Evolutionary conservation across 108 stramenopile species (phyloP).

Genomic region (Conticribra weissflogii): DNA sequence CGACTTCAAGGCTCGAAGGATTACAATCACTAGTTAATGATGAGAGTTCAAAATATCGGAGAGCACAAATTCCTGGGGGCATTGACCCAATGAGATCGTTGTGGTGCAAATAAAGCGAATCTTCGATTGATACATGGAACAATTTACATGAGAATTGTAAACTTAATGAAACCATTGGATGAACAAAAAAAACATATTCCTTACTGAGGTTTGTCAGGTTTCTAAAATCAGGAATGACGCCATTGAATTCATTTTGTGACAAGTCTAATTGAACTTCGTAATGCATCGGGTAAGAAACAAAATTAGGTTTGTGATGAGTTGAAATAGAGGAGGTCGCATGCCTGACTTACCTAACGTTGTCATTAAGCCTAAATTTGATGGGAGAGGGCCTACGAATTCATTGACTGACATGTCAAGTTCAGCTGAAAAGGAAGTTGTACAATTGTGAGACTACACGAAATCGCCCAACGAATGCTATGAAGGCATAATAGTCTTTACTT

Average conservation of each 20-base stretch:
- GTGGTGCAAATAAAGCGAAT: slow-evolving; percentile 53
- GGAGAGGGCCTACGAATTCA: slow-evolving; percentile 23
- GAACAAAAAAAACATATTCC: neutral
- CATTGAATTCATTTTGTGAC: slow-evolving; percentile 53
- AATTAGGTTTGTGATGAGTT: no score
- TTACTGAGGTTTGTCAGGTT: slow-evolving; percentile 26
- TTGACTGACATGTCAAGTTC: slow-evolving; percentile 29
- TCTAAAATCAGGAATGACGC: slow-evolving; percentile 53
- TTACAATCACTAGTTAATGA: slow-evolving; percentile 27
- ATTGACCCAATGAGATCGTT: slow-evolving; percentile 60
- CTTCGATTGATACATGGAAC: no score
- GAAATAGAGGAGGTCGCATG: no score
- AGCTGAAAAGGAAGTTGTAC: neutral
- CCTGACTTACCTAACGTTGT: neutral
- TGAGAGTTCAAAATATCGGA: slow-evolving; percentile 11
- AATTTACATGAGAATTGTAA: no score
- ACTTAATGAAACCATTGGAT: no score
- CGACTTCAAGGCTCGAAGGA: neutral
- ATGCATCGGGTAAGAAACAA: neutral
- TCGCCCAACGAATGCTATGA: neutral
- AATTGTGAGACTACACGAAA: neutral
- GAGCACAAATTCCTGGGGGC: slow-evolving; percentile 40
- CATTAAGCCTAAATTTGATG: slow-evolving; percentile 16
- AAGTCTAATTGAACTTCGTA: slow-evolving; percentile 30
- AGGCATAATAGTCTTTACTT: neutral